Base-by-base conservation (phyloP, 2,329 filamentous ascomycete species). In the Hypoxylon rubiginosum region DNA sequence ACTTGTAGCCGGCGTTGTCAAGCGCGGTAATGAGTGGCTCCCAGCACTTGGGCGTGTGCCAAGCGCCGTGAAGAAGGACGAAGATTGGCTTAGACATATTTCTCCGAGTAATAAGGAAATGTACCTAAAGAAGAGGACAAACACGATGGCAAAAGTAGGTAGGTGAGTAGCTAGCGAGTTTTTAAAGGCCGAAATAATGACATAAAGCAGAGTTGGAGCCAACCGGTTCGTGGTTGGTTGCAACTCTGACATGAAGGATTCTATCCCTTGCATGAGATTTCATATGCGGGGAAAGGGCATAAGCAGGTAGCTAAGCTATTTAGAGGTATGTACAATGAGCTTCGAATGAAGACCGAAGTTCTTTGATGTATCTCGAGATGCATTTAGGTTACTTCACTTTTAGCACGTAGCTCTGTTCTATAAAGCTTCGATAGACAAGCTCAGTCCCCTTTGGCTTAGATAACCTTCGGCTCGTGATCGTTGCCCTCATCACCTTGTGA, bases 31-130 rank as follows among this genome's bases (percentile, higher is more conserved):
- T 61, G 39, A 73, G 58, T 13, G n/a, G 30, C 19, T 56, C 49
- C 71, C 65, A 73, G 54, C 71, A 72, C 32, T 26, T 21, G 13
- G 71, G 69, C 15, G 21, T 71, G 28, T 74, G 68, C 68, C 68
- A 73, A 8, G 72, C 69, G n/a, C 68, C 72, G 19, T 74, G 72
- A 30, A 74, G 71, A 17, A 74, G 62, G 17, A 73, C 63, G 46
- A 74, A 71, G 0, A 68, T 59, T 49, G 67, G 67, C 17, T 59
- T 64, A n/a, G 65, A 57, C 68, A 72, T 72, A 3, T 2, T 36
- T 34, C 7, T 30, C 28, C 4, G 4, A 30, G 4, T 4, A 30
- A 9, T 30, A 30, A 30, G 9, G 4, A 9, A 30, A 30, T 30
- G 9, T 4, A 30, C 4, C 28, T 30, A 30, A 4, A 9, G n/a